Conservation (phyloP, 768 basidiomycete species). For the Mycena leptocephala region DNA sequence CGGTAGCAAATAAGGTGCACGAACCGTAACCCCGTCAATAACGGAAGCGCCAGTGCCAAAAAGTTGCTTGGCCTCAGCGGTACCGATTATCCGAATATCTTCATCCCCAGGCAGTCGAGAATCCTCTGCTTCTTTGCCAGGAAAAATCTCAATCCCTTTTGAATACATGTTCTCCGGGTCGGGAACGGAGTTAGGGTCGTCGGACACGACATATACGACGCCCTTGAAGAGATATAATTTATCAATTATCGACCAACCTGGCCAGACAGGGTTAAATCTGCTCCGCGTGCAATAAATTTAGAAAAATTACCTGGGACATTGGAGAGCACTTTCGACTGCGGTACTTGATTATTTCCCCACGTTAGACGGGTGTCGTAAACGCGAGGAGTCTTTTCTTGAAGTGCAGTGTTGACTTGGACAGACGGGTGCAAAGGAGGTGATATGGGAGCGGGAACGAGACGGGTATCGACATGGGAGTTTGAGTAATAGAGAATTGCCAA, state of each 20-base stretch:
- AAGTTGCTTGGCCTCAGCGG: constrained; percentile 73
- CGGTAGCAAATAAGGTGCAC: constrained; percentile 29
- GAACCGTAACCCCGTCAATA: constrained; percentile 85
- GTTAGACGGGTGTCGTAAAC: constrained; percentile 49
- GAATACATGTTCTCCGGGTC: constrained; percentile 67
- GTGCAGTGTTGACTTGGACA: constrained; percentile 13
- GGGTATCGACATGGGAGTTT: constrained; percentile 28
- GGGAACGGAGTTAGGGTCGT: constrained; percentile 48
- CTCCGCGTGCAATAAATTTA: neutral
- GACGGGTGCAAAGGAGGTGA: constrained; percentile 22
- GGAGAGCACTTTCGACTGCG: constrained; percentile 77
- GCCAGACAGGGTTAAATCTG: neutral
- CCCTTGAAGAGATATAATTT: constrained; percentile 32
- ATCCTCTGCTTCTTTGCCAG: constrained; percentile 59
- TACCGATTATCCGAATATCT: constrained; percentile 78
- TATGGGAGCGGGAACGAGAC: constrained; percentile 12
- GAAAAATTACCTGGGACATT: constrained; percentile 79
- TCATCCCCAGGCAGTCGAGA: constrained; percentile 72
- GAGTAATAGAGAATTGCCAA: constrained; percentile 65
- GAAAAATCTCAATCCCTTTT: constrained; percentile 62
- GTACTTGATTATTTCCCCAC: constrained; percentile 59
- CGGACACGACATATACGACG: constrained; percentile 31
- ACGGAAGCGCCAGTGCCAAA: constrained; percentile 83
- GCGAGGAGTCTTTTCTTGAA: constrained; percentile 32
- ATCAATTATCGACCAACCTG: constrained; percentile 32